Base-by-base conservation (phyloP, 305 asterid genomes). In the Fraxinus dipetala region DNA sequence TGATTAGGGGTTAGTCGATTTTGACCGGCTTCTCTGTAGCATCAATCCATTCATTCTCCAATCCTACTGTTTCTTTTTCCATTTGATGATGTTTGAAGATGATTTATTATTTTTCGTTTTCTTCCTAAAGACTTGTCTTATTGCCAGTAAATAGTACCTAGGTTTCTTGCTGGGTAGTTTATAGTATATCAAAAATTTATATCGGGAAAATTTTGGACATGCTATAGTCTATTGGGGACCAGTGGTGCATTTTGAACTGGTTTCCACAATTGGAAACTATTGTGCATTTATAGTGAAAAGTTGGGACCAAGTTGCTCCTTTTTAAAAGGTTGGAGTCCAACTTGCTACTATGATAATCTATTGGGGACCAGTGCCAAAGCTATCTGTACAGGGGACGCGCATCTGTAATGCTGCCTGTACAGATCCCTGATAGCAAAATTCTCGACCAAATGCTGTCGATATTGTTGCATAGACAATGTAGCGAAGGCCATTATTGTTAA, bases 1-100 rank as follows among this genome's bases (percentile, higher is more conserved):
- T 40, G 24, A 31, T 75, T 43, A 26, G 45, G 61, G 72, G 77
- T 73, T 72, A 8, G 61, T 78, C 79, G 30, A 30, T 10, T 65
- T 79, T 75, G n/a, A 48, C 80, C 34, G 36, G 79, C 45, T 85
- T 79, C 16, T 69, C 32, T 79, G 77, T 76, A 73, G 85, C 32
- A 56, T 45, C 22, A 22, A 72, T 75, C 78, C 34, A n/a, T 79
- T 84, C 77, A 54, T 81, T 84, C 75, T 81, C 81, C 67, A 56
- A 36, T 61, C 65, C 20, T 22, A 34, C 77, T 80, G 74, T 51
- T 80, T 81, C 32, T 4, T 76, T 80, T 80, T 80, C 75, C 72
- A 67, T 78, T 69, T 78, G 76, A 36, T 80, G 51, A n/a, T 45
- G 79, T 79, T 79, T 76, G 75, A 69, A 67, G 77, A 43, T 51